Conservation (phyloP, 2,329 filamentous ascomycete genomes). For the Tympanopsis confertula region DNA sequence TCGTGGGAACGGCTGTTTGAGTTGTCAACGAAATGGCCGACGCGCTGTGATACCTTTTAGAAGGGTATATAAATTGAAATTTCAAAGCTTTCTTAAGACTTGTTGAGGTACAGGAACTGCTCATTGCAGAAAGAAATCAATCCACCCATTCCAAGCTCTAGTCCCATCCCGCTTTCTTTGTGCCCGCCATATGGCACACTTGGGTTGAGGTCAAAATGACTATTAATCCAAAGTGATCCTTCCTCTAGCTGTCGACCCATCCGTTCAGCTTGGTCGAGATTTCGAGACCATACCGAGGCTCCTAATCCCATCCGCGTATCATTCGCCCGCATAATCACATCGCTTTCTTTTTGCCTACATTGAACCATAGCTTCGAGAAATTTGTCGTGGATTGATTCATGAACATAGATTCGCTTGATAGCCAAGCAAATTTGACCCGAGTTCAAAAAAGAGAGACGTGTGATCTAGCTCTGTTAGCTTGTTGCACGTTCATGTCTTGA, state of each 20-base stretch:
- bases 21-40: no score
- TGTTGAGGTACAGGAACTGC: conserved; percentile 18
- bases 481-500: not conserved
- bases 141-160: conserved; percentile 29
- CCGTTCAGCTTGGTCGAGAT: not conserved
- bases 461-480: not conserved
- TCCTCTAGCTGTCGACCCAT: not conserved
- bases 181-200: conserved; percentile 32
- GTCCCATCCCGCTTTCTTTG: conserved; percentile 37
- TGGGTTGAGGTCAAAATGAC: conserved; percentile 7
- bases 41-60: no score
- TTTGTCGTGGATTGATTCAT: not conserved
- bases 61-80: no score
- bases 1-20: no score
- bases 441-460: not conserved
- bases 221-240: not conserved
- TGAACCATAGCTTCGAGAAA: not conserved
- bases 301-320: not conserved
- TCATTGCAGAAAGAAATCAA: conserved; percentile 25
- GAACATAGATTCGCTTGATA: not conserved
- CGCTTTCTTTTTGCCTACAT: not conserved
- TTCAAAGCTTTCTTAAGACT: conserved; percentile 3
- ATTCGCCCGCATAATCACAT: not conserved
- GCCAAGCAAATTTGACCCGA: not conserved
- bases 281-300: not conserved